A percentile compares a stretch with the other conserved stretches of the same genome.
Conservation (phyloP, 1,284 basidiomycete species). For the Xanthoconium separans region DNA sequence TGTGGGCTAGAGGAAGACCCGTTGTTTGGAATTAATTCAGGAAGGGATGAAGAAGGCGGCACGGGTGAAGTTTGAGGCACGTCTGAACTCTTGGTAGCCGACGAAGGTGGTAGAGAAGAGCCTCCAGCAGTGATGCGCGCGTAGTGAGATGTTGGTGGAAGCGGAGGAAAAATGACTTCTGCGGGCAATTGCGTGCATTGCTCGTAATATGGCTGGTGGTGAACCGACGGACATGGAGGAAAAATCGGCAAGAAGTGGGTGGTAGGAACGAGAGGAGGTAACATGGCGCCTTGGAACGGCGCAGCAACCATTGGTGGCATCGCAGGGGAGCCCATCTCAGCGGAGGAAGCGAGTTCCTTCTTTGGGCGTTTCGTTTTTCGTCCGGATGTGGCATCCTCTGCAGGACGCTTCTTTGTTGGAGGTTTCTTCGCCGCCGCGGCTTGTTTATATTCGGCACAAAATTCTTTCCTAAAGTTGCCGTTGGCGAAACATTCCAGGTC, state of each 20-base stretch:
- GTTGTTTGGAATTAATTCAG: constrained; percentile 59
- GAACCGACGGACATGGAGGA: constrained; percentile 54
- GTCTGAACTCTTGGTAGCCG: constrained; percentile 23
- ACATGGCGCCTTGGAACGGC: constrained; percentile 15
- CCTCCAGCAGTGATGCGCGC: constrained; percentile 29
- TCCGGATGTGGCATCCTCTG: constrained; percentile 37
- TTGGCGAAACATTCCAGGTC: constrained; percentile 69
- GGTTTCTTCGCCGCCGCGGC: constrained; percentile 37
- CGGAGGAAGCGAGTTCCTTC: constrained; percentile 33
- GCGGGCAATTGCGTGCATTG: constrained; percentile 50
- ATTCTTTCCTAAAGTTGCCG: constrained; percentile 67
- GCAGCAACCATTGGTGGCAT: constrained; percentile 4
- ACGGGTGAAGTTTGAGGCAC: constrained; percentile 26
- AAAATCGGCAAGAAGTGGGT: constrained; percentile 51
- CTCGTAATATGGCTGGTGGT: constrained; percentile 70
- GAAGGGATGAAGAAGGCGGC: constrained; percentile 42
- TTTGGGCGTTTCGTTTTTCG: constrained; percentile 52
- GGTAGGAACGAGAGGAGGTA: constrained; percentile 36
- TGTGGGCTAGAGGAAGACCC: constrained; percentile 72
- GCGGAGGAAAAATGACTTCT: constrained; percentile 68
- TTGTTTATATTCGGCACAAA: constrained; percentile 61
- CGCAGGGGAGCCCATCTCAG: constrained; percentile 28
- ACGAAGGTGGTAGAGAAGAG: constrained; percentile 30
- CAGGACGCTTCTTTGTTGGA: constrained; percentile 34
- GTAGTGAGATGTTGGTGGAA: constrained; percentile 50